Conservation (phyloP, 176 grass and related monocot genomes). For the Neostapfia colusana region DNA sequence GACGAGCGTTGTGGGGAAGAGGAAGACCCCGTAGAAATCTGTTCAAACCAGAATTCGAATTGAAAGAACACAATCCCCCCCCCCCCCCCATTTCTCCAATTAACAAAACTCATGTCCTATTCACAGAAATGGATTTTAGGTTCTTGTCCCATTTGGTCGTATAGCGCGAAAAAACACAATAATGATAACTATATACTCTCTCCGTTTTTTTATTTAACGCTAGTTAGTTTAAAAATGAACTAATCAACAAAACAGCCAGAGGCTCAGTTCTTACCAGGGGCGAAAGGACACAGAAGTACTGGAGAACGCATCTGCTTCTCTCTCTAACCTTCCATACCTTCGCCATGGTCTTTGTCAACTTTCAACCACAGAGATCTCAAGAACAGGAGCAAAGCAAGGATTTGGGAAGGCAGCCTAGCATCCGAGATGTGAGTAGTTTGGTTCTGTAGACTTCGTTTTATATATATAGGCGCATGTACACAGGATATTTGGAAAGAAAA, state of each 20-base stretch:
- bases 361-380: background rate
- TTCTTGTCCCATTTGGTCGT: background rate
- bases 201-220: no score
- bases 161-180: background rate
- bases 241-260: no score
- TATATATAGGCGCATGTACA: background rate
- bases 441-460: background rate
- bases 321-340: background rate
- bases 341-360: background rate
- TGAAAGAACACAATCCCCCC: background rate
- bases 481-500: background rate
- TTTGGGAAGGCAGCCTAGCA: background rate
- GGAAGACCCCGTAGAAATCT: no score
- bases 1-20: background rate
- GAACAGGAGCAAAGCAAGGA: background rate
- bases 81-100: background rate
- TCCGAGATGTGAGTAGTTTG: background rate
- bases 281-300: background rate
- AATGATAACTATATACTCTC: no score
- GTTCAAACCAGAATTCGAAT: background rate
- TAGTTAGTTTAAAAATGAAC: no score
- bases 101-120: background rate
- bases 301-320: background rate
- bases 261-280: conserved; percentile 28
- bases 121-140: background rate